These are phyloP conservation scores for Coemansia sp. DNA, from an alignment of 192 early-diverging fungal species.

Conservation along the genomic window DNA sequence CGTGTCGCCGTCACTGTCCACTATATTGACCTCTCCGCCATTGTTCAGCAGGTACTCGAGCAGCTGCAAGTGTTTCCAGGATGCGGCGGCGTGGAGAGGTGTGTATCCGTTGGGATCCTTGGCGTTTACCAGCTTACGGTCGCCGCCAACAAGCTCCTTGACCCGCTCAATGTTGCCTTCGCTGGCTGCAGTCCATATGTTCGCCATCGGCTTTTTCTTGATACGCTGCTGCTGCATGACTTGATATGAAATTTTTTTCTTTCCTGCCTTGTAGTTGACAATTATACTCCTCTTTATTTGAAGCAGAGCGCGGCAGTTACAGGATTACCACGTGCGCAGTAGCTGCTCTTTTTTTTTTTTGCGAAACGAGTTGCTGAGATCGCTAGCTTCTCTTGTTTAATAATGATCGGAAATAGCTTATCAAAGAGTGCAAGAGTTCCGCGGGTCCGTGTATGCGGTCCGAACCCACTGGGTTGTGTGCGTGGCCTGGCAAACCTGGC, in stretches of 20 bases:
- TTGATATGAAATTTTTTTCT: too few relatives aligned
- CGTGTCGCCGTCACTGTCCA: conserved; percentile 79
- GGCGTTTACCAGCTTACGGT: conserved; percentile 56
- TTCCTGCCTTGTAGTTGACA: too few relatives aligned
- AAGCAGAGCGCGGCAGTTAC: background rate
- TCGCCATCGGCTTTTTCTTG: conserved; percentile 16
- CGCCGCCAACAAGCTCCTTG: conserved; percentile 55
- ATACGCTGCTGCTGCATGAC: too few relatives aligned
- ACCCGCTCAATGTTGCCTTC: conserved; percentile 65
- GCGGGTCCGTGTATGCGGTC: background rate
- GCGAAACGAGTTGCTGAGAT: background rate
- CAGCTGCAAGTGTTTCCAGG: conserved; percentile 67
- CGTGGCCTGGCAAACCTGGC: conserved; percentile 40
- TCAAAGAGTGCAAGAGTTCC: background rate
- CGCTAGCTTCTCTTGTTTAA: background rate
- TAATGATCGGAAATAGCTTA: conserved; percentile 1
- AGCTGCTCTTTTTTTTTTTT: background rate
- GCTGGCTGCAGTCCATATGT: conserved; percentile 69
- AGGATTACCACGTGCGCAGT: background rate
- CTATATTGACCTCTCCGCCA: conserved; percentile 66
- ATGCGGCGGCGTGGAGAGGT: conserved; percentile 74
- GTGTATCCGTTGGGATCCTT: conserved; percentile 82
- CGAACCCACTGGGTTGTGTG: background rate
- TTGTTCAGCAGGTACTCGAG: conserved; percentile 64
- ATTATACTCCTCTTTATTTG: too few relatives aligned